Conservation (phyloP, 208 protist species). For the Blechomonas ayalai region DNA sequence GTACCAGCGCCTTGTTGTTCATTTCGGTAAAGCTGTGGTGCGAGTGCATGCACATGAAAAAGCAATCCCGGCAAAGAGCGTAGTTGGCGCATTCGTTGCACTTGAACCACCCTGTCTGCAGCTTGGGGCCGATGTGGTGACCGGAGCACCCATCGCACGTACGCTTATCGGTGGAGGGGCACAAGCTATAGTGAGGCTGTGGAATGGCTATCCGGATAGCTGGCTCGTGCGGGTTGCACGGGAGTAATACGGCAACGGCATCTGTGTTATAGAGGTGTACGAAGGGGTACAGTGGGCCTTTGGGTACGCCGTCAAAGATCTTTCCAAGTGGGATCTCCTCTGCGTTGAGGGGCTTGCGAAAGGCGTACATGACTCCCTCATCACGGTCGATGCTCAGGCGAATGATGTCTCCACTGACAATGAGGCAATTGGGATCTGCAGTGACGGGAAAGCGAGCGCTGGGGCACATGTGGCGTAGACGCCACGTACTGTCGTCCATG, state of each 20-base stretch:
- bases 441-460: slow-evolving; percentile 47
- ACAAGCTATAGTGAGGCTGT: slow-evolving; percentile 62
- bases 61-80: slow-evolving; percentile 75
- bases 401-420: slow-evolving; percentile 85
- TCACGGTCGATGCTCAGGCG: slow-evolving; percentile 76
- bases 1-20: slow-evolving; percentile 34
- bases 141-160: slow-evolving; percentile 69
- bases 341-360: slow-evolving; percentile 70
- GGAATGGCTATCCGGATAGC: slow-evolving; percentile 65
- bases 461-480: slow-evolving; percentile 62
- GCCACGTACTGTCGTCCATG: slow-evolving; percentile 82
- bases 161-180: slow-evolving; percentile 30
- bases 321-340: slow-evolving; percentile 70
- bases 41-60: slow-evolving; percentile 64
- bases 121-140: slow-evolving; percentile 37
- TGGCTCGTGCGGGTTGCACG: slow-evolving; percentile 24
- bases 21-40: slow-evolving; percentile 86
- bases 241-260: slow-evolving; percentile 78
- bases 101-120: slow-evolving; percentile 70
- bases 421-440: slow-evolving; percentile 73
- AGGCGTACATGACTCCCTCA: slow-evolving; percentile 72
- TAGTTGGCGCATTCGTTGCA: slow-evolving; percentile 90
- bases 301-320: slow-evolving; percentile 77
- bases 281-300: slow-evolving; percentile 64
- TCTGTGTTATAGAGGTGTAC: slow-evolving; percentile 88